Conservation (phyloP, 1,284 basidiomycete genomes). For the Laetiporus sulphureus region DNA sequence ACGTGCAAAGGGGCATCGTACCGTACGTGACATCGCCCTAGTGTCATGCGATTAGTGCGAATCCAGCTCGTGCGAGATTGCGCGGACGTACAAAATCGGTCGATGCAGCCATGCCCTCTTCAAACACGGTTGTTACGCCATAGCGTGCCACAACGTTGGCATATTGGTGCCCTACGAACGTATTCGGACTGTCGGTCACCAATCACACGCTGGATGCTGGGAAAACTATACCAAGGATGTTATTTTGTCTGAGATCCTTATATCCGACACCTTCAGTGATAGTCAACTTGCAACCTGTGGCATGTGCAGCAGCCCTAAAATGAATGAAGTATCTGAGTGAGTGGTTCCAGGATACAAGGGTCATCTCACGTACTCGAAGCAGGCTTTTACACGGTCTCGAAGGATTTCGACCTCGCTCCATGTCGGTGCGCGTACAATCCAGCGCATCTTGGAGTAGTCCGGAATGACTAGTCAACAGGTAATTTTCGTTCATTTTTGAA, state of each 20-base stretch:
- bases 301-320: constrained; percentile 61
- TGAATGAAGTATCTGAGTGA: too few species aligned
- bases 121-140: constrained; percentile 42
- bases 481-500: too few species aligned
- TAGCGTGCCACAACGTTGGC: constrained; percentile 47
- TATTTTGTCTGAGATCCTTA: constrained; percentile 63
- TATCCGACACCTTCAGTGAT: constrained; percentile 32
- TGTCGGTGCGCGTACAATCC: constrained; percentile 67
- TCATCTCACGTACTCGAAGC: constrained; percentile 74
- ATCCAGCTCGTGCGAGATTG: not conserved
- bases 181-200: too few species aligned
- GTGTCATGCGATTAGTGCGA: not conserved
- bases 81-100: constrained; percentile 64
- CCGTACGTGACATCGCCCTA: constrained; percentile 63
- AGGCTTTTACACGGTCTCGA: constrained; percentile 51
- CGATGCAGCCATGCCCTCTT: constrained; percentile 54
- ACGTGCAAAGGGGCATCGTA: constrained; percentile 19
- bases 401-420: constrained; percentile 51
- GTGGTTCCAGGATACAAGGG: too few species aligned
- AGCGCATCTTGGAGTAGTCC: constrained; percentile 67
- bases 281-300: constrained; percentile 62
- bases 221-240: constrained; percentile 39
- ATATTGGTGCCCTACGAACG: constrained; percentile 49
- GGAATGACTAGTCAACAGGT: constrained; percentile 56
- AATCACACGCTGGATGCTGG: not conserved